A percentile compares a stretch with the other conserved stretches of the same genome.
Conservation (phyloP, 495 filamentous ascomycete species). For the Penicillium riverlandense region DNA sequence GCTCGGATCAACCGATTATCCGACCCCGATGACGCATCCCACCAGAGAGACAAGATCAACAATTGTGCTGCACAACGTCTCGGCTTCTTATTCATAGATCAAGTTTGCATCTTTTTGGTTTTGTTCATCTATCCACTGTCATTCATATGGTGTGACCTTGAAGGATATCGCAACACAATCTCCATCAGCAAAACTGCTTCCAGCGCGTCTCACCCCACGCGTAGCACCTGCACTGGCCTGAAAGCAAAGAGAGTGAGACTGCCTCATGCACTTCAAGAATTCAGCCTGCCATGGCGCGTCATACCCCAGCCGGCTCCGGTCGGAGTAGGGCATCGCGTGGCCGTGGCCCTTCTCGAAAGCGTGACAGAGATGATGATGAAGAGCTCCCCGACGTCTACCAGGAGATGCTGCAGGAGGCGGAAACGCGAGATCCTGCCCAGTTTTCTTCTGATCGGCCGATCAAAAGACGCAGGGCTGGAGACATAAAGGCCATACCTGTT, state of each 20-base stretch:
- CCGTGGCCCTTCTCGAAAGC: constrained; percentile 4
- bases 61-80: background rate
- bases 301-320: constrained; percentile 9
- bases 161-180: too few relatives aligned
- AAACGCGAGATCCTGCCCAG: constrained; percentile 31
- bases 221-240: too few relatives aligned
- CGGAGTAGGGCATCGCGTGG: constrained; percentile 8
- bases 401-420: constrained; percentile 62
- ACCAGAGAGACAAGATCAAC: background rate
- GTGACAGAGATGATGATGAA: constrained; percentile 6
- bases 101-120: too few relatives aligned
- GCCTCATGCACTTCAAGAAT: constrained; percentile 6
- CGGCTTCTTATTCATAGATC: too few relatives aligned
- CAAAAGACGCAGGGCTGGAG: constrained; percentile 40
- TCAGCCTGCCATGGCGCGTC: constrained; percentile 14
- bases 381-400: constrained; percentile 51
- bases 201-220: background rate
- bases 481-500: constrained; percentile 15
- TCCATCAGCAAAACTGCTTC: background rate
- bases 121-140: too few relatives aligned
- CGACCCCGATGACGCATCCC: constrained; percentile 4
- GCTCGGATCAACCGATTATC: constrained; percentile 1
- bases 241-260: background rate
- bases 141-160: too few relatives aligned
- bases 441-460: constrained; percentile 24